These are phyloP conservation scores for Biscogniauxia sp. DNA, from an alignment of 2,329 filamentous ascomycete species.

Conservation along the genomic window DNA sequence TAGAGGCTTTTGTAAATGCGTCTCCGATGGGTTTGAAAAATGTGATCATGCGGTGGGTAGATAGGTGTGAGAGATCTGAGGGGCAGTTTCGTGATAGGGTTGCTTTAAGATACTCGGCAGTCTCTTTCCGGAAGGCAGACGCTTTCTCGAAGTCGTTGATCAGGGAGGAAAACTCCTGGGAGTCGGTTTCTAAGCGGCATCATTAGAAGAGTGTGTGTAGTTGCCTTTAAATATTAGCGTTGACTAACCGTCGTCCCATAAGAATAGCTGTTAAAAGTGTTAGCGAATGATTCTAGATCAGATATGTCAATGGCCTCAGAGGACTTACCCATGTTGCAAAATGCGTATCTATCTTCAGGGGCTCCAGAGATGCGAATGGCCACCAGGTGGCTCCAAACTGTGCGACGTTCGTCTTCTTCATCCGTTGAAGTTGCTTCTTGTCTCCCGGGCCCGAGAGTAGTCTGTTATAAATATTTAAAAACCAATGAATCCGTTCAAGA, in stretches of 20 bases:
- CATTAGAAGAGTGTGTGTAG: not conserved
- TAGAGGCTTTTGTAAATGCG: slow-evolving; percentile 7
- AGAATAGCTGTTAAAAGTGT: slow-evolving; percentile 10
- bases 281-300: not conserved
- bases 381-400: slow-evolving; percentile 15
- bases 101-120: slow-evolving; percentile 7
- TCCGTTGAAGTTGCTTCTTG: slow-evolving; percentile 2
- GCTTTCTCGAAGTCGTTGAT: slow-evolving; percentile 7
- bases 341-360: slow-evolving; percentile 2
- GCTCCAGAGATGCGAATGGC: slow-evolving; percentile 13
- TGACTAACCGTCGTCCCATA: slow-evolving; percentile 15
- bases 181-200: slow-evolving; percentile 13
- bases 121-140: slow-evolving; percentile 11
- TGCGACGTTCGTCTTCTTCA: slow-evolving; percentile 4
- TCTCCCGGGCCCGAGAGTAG: not conserved
- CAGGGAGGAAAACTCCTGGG: slow-evolving; percentile 9
- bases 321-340: slow-evolving; percentile 14
- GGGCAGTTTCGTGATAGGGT: slow-evolving; percentile 4
- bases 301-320: not conserved
- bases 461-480: too few relatives aligned
- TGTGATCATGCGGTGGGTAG: slow-evolving; percentile 6
- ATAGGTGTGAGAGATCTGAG: not conserved
- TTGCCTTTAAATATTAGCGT: not conserved
- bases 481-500: not conserved
- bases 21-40: slow-evolving; percentile 9